phyloP scores from a whole-genome alignment of 305 asterid genomes.

The Fraxinus nigra region DNA sequence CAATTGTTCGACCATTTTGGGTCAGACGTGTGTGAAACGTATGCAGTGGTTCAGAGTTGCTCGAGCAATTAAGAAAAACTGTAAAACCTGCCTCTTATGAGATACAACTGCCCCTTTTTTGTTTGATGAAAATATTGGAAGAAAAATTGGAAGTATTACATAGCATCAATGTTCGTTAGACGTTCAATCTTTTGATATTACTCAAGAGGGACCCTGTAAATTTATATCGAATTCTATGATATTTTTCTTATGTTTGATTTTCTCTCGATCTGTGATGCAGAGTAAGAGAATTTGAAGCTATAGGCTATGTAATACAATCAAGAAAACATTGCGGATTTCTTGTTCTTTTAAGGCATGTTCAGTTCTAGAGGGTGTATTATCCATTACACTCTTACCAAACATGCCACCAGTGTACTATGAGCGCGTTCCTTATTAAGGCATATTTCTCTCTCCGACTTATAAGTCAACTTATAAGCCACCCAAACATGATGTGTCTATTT shows the following conservation, averaged over 20 bases:
- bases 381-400: not conserved
- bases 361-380: not conserved
- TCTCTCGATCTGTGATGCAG: not conserved
- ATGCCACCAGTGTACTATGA: not conserved
- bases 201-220: not conserved
- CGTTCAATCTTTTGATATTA: not conserved
- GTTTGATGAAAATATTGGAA: not conserved
- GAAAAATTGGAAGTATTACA: not conserved
- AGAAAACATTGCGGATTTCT: not conserved
- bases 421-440: not conserved
- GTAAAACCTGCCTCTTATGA: not conserved
- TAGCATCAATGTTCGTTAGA: not conserved
- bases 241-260: not conserved
- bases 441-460: not conserved
- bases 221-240: not conserved
- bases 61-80: not conserved
- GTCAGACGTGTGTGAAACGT: not conserved
- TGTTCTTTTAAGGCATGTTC: not conserved
- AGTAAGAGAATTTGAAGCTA: not conserved
- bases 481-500: not conserved
- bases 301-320: not conserved
- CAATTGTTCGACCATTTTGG: not conserved
- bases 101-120: not conserved
- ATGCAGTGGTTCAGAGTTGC: not conserved
- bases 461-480: not conserved